Evolutionary conservation across 2,329 filamentous ascomycete genomes (phyloP), one percentile per base, ranked within the genome.

Genomic region (Dactylellina cionopaga): DNA sequence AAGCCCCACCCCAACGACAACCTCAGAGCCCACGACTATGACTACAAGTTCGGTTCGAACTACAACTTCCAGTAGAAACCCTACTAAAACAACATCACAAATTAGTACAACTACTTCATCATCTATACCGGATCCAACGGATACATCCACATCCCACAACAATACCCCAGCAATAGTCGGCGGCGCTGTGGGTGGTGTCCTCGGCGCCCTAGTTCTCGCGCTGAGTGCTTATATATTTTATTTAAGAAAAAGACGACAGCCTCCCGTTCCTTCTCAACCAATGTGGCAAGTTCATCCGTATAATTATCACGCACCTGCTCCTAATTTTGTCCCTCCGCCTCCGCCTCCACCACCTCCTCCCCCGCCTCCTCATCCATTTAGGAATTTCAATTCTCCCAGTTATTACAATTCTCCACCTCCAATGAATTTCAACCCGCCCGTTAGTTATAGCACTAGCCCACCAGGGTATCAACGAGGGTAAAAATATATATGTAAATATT

Each of bases 241-340:
- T n/a, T 9, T 41, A 2, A 47, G 19, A 11, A 66, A 66, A 35
- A 37, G 52, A 33, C 39, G 52, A 43, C 41, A 58, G 11, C 51
- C 62, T 0, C 56, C 51, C 43, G 49, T 55, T 3, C 62, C 62
- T 22, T 43, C 29, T 25, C 41, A 66, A 17, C 62, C 62, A 13
- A 58, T 66, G 52, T 51, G 51, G 62, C 62, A 66, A 17, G 13
- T 51, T 1, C 33, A 35, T 17, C 62, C 51, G 13, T 17, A 46
- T 13, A 5, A 13, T 13, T n/a, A 29, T 33, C 11, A 11, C 9
- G 2, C 51, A 7, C 19, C 31, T 44, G 31, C 51, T 29, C 49
- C 19, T 10, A 41, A 47, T 24, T 15, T 37, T 27, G n/a, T 29
- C 29, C 15, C 46, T 25, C 62, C 46, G 15, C 9, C 44, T 22